Evolutionary conservation across 2,329 filamentous ascomycete genomes (phyloP), one percentile per base, ranked within the genome.

Genomic region (Penicillium corylophilum): DNA sequence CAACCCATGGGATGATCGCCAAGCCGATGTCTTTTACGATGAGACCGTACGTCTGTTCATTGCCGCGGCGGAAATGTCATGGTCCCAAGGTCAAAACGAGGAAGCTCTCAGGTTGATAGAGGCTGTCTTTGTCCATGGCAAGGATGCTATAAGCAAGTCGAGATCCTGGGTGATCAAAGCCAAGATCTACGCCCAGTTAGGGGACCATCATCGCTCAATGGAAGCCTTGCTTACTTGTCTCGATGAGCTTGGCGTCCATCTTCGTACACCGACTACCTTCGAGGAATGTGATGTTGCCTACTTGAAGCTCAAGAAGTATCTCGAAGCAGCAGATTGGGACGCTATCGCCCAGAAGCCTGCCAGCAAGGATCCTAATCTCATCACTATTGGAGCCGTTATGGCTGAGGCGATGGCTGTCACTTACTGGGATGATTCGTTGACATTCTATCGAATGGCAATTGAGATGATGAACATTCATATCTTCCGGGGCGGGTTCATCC

Each of bases 131-230:
- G 70, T 74, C 28, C 82, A 88, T 61, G 89, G 88, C 0, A 85
- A 81, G 58, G 85, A 85, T 16, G 75, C 89, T 0, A 81, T 89
- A 5, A 91, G 95, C 70, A 94, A 90, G 73, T 89, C 89, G 1
- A 86, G 89, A 8, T 89, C 90, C 0, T 95, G 87, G 75, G 87
- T 96, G 36, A 76, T 96, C 31, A 86, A 90, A 66, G 91, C 89
- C 5, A 84, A 90, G 44, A 87, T 96, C 41, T 84, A 86, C 62
- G 84, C 88, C 1, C 85, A 92, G 64, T 80, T 81, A 48, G 90
- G 91, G 1, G 84, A 95, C 57, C 83, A 85, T 24, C 73, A 79
- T 20, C 81, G 81, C 4, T 89, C 91, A 0, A 84, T 95, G 60
- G 73, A 80, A 28, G 82, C 83, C 1, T 75, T 96, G 22, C 86